Base-by-base conservation (phyloP, 2,329 filamentous ascomycete species). In the Neonectria coccinea region DNA sequence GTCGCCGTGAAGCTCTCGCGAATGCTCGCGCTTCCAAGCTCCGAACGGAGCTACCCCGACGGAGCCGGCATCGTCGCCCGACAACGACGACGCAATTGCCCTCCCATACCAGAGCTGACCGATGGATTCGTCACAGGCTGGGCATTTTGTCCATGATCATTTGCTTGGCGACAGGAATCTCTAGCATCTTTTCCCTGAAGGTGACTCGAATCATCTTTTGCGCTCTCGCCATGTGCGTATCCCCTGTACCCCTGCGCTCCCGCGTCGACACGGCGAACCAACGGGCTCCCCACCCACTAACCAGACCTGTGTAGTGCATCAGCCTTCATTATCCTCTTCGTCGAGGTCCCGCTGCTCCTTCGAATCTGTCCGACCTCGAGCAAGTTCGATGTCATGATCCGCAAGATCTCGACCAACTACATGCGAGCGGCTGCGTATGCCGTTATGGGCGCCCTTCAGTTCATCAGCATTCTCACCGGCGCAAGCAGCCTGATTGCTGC, bases 291-390 rank as follows among this genome's bases (percentile, higher is more conserved):
- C 4, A 18, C n/a, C 45, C 10, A 41, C 39, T 52, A 31, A 64
- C 65, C 62, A 52, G 64, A 5, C 8, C 29, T 29, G 11, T 47
- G 9, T 71, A 95, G 92, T 48, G 83, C 86, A 65, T 93, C 86
- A 54, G 86, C 89, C 14, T 88, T 94, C 73, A 74, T 94, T 73
- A 91, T 96, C 75, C 83, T 96, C 76, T 96, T 96, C 81, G 86
- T 95, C 76, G 92, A 99, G 80, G 91, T 99, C 18, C 96, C 96
- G 29, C 90, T 98, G 64, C 92, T 99, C 62, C 90, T 99, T 67
- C 92, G 96, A 81, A 97, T 99, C 83, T 99, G 96, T 84, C 96
- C 96, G 63, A 99, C 96, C 6, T 98, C 95, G 14, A 81, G 90
- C 69, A 89, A 88, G 70, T 99, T 99, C 82, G 96, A 99, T 79